Conservation (phyloP, 805 yeast genomes). For the Yamadazyma paraphyllophila region DNA sequence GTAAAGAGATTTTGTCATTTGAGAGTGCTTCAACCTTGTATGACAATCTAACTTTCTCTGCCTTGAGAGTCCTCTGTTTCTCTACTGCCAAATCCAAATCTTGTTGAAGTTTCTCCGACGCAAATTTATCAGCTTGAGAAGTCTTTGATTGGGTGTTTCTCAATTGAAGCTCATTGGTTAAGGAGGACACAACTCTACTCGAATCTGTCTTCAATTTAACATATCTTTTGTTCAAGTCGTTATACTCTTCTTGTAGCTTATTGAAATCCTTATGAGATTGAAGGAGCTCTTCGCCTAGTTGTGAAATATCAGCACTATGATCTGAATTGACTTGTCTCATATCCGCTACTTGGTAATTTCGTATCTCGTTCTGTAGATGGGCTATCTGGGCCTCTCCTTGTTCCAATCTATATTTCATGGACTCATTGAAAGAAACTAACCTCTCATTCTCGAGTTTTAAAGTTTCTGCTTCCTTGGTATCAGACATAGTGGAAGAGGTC, state of each 20-base stretch:
- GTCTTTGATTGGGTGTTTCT: constrained; percentile 18
- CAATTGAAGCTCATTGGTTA: constrained; percentile 22
- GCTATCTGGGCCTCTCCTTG: constrained; percentile 32
- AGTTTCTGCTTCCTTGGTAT: constrained; percentile 8
- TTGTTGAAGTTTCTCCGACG: constrained; percentile 29
- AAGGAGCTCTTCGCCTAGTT: constrained; percentile 17
- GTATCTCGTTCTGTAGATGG: constrained; percentile 30
- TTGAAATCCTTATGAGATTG: constrained; percentile 19
- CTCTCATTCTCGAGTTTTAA: constrained; percentile 20
- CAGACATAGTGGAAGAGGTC: neutral
- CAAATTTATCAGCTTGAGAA: constrained; percentile 12
- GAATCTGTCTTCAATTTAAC: constrained; percentile 22
- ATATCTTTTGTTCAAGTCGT: constrained; percentile 14
- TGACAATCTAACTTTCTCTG: constrained; percentile 44
- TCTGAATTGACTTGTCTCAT: neutral
- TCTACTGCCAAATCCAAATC: constrained; percentile 42
- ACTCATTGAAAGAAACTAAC: constrained; percentile 16
- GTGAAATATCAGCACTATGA: constrained; percentile 4
- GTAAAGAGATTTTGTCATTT: constrained; percentile 37
- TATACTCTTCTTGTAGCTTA: constrained; percentile 18
- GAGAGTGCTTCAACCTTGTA: constrained; percentile 38
- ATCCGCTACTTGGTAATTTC: constrained; percentile 21
- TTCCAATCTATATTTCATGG: constrained; percentile 25
- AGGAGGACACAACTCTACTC: constrained; percentile 19
- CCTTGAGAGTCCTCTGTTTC: constrained; percentile 41